These are phyloP conservation scores for Magnusiomyces paraingens DNA, from an alignment of 1,139 yeast genomes.

Conservation along the genomic window DNA sequence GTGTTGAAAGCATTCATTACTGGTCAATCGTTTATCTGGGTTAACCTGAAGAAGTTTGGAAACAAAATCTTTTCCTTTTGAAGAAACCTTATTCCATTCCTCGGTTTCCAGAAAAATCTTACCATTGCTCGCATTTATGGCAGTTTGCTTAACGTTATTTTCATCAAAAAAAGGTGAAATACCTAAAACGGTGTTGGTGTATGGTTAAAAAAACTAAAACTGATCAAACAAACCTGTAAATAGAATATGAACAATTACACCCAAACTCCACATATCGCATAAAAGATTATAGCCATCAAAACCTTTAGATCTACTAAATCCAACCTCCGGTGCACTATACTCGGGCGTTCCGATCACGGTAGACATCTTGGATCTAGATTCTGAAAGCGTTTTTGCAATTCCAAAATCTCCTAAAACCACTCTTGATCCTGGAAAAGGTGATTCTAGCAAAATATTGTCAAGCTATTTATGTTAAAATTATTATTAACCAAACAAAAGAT, in stretches of 20 bases:
- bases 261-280: conserved; percentile 66
- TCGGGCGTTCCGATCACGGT: conserved; percentile 64
- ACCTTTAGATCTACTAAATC: conserved; percentile 34
- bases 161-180: conserved; percentile 55
- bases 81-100: conserved; percentile 41
- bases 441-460: conserved; percentile 50
- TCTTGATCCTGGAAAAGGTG: conserved; percentile 47
- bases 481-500: neutral
- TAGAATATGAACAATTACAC: conserved; percentile 51
- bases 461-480: conserved; percentile 28
- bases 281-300: conserved; percentile 44
- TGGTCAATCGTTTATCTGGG: conserved; percentile 35
- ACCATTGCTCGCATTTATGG: conserved; percentile 39
- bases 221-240: conserved; percentile 24
- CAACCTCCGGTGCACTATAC: conserved; percentile 63
- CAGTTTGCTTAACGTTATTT: conserved; percentile 36
- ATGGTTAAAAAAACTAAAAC: neutral
- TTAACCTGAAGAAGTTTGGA: conserved; percentile 37
- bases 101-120: conserved; percentile 35
- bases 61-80: conserved; percentile 42
- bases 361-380: conserved; percentile 38
- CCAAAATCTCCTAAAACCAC: conserved; percentile 63
- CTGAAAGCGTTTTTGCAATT: conserved; percentile 43
- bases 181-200: conserved; percentile 30
- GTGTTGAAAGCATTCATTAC: conserved; percentile 38